phyloP scores from a whole-genome alignment of 2,329 filamentous ascomycete species.

The Arthrinium puccinioides region DNA sequence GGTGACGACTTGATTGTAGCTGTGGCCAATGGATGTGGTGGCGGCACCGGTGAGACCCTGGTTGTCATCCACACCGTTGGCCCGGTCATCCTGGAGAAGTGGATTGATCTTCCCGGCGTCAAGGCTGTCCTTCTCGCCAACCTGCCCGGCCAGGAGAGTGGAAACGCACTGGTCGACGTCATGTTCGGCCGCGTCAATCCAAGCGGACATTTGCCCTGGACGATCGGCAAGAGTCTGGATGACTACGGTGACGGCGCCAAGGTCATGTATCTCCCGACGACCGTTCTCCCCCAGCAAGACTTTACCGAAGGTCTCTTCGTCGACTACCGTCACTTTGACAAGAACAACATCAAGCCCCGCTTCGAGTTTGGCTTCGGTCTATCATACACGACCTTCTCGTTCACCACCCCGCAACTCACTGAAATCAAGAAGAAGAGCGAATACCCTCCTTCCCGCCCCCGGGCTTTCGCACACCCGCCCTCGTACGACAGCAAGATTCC shows the following conservation, averaged over 20 bases:
- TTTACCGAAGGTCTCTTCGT: conserved; percentile 79
- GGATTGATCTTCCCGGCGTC: conserved; percentile 70
- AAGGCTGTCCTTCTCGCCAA: conserved; percentile 79
- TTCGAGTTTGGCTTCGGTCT: conserved; percentile 86
- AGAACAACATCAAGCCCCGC: conserved; percentile 62
- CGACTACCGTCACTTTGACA: conserved; percentile 88
- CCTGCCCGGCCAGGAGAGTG: conserved; percentile 79
- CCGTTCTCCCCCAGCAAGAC: conserved; percentile 69
- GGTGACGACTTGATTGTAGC: conserved; percentile 69
- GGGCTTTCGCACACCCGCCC: conserved; percentile 41
- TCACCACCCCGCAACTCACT: conserved; percentile 45
- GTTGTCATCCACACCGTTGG: conserved; percentile 85
- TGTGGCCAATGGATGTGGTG: conserved; percentile 61
- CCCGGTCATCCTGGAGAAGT: conserved; percentile 71
- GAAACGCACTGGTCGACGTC: conserved; percentile 72
- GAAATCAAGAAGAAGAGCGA: conserved; percentile 37
- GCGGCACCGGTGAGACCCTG: conserved; percentile 59
- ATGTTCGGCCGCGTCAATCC: conserved; percentile 72
- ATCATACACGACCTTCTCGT: conserved; percentile 68
- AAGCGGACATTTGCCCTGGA: conserved; percentile 81
- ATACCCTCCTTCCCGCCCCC: conserved; percentile 28
- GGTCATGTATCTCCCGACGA: conserved; percentile 63
- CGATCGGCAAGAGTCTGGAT: conserved; percentile 64
- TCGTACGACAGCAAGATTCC: conserved; percentile 49
- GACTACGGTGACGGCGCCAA: conserved; percentile 71